Evolutionary conservation across 75 land plant species (phyloP), one percentile per base, ranked within the genome.

Genomic region (Larix kaempferi): DNA sequence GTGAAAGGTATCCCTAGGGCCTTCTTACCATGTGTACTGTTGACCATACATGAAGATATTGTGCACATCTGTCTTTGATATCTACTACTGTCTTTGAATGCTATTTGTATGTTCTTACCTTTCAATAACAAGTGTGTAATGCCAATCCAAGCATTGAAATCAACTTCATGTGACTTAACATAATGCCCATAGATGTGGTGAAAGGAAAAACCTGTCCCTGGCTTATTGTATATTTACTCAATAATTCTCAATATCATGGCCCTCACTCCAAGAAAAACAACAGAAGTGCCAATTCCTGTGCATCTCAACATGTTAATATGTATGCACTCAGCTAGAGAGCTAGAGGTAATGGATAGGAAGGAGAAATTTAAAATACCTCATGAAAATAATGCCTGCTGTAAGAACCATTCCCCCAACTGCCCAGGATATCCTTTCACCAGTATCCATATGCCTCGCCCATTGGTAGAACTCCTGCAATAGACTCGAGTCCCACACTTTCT

Each of bases 331-430:
- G 29, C 29, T 55, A 26, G 19, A 74, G 17, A 49, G 25, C 16
- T 26, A 16, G 27, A 55, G 56, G 12, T 22, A 8, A 74, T 25
- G 8, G 21, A 26, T 71, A 27, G 56, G 23, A 49, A 10, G 12
- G 54, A 49, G 54, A 49, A 49, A 23, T 17, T 29, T 14, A 21
- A 76, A 73, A 72, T 10, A 95, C 98, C 95, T 92, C 27, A 82
- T 26, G 72, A 84, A 84, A 27, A 88, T 37, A 55, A 92, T 77
- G 6, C 93, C 93, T 21, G 95, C 98, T 21, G 95, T 91, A 35
- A 95, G 90, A 62, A 95, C 95, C 81, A 95, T 78, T 26, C 95
- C 95, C 72, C 95, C 98, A 57, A 95, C 84, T 56, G 90, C 91
- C 98, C 95, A 93, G 11, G 85, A 83, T 79, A 94, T 84, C 63